Evolutionary conservation across 768 basidiomycete species (phyloP).

Genomic region (Tricholomella constricta): DNA sequence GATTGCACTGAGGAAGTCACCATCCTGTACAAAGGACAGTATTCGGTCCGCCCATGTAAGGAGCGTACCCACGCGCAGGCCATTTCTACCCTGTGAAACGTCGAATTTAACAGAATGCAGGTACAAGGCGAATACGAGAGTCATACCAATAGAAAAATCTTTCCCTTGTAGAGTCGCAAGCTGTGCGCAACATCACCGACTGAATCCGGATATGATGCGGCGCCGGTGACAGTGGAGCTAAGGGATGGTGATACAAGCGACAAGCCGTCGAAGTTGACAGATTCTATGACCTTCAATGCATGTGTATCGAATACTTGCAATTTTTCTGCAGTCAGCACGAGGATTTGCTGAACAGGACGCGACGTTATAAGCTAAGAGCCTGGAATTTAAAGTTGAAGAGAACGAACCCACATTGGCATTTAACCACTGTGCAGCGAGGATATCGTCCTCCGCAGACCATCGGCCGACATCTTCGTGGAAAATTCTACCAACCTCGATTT

Average conservation of each 20-base stretch:
- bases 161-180: constrained; percentile 83
- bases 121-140: background rate
- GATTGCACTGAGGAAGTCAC: constrained; percentile 90
- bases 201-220: constrained; percentile 49
- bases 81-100: constrained; percentile 54
- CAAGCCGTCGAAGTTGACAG: constrained; percentile 56
- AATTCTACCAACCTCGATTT: constrained; percentile 65
- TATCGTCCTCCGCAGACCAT: constrained; percentile 62
- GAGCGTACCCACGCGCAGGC: constrained; percentile 79
- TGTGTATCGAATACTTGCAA: constrained; percentile 74
- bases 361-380: background rate
- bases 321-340: constrained; percentile 55
- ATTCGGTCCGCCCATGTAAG: constrained; percentile 96
- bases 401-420: constrained; percentile 77
- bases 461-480: constrained; percentile 60
- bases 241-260: constrained; percentile 57
- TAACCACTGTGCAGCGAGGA: constrained; percentile 85
- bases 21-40: constrained; percentile 76
- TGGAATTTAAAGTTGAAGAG: background rate
- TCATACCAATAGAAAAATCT: constrained; percentile 86
- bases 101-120: constrained; percentile 9
- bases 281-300: constrained; percentile 60
- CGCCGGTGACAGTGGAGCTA: constrained; percentile 45
- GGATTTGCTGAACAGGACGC: constrained; percentile 57
- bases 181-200: constrained; percentile 65